Evolutionary conservation across 1,284 basidiomycete species (phyloP).

Genomic region (Vanrija sp.): DNA sequence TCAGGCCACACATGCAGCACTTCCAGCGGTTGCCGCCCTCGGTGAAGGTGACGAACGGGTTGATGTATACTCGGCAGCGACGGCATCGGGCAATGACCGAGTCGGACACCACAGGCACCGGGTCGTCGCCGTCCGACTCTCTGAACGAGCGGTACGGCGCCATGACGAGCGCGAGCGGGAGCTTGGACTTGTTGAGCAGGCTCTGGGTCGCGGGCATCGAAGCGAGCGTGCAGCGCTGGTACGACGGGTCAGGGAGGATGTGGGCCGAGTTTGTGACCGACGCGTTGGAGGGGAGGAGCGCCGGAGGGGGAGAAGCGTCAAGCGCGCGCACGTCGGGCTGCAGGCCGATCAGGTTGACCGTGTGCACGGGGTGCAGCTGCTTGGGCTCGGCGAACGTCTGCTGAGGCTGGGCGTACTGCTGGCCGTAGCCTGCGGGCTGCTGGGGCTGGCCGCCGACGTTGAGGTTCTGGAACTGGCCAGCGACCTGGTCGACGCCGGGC

Average conservation of each 20-base stretch:
- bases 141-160: conserved; percentile 83
- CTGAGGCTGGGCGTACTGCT: conserved; percentile 6
- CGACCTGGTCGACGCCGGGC: conserved; percentile 58
- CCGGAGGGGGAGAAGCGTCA: conserved; percentile 76
- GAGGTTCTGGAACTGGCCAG: conserved; percentile 85
- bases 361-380: conserved; percentile 59
- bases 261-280: conserved; percentile 74
- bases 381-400: conserved; percentile 23
- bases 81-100: conserved; percentile 96
- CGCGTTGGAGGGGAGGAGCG: conserved; percentile 76
- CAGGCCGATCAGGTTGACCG: conserved; percentile 80
- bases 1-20: conserved; percentile 98
- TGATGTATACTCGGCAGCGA: conserved; percentile 96
- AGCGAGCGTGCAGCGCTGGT: conserved; percentile 89
- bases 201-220: conserved; percentile 90
- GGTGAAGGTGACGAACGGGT: conserved; percentile 97
- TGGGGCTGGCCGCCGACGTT: conserved; percentile 63
- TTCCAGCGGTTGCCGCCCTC: conserved; percentile 99
- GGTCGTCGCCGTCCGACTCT: conserved; percentile 53
- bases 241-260: conserved; percentile 83
- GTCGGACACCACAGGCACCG: conserved; percentile 84
- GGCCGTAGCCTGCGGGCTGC: conserved; percentile 11
- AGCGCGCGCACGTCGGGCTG: conserved; percentile 86
- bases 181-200: conserved; percentile 84
- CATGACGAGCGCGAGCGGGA: conserved; percentile 85